Conservation (phyloP, 768 basidiomycete genomes). For the Mycena alexandri region DNA sequence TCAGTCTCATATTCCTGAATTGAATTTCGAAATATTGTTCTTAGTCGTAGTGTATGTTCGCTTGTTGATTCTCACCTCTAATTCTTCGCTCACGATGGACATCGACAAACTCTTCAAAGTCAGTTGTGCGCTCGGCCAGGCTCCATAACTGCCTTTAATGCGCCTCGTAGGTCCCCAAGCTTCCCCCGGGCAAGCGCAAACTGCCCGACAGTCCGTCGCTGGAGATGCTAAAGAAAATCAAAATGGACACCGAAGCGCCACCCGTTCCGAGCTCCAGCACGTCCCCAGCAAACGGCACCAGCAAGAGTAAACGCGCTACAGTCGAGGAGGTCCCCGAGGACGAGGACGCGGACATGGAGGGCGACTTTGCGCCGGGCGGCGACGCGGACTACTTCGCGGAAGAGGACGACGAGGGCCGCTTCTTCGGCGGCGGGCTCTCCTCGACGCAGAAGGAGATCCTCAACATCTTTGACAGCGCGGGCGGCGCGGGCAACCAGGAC, state of each 20-base stretch:
- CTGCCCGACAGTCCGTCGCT: conserved; percentile 82
- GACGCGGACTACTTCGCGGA: conserved; percentile 93
- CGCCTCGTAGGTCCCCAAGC: conserved; percentile 69
- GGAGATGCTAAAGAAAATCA: conserved; percentile 88
- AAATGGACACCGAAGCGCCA: conserved; percentile 57
- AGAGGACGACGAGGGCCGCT: conserved; percentile 92
- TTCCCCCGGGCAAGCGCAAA: conserved; percentile 78
- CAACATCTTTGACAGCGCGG: conserved; percentile 90
- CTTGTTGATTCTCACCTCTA: background rate
- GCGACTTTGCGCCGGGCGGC: conserved; percentile 82
- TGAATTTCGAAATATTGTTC: too few relatives aligned
- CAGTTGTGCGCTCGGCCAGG: background rate
- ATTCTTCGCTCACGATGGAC: conserved; percentile 53
- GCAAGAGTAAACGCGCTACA: conserved; percentile 52
- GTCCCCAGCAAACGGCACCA: conserved; percentile 17
- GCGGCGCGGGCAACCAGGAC: conserved; percentile 69
- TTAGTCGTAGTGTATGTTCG: too few relatives aligned
- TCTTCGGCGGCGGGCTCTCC: conserved; percentile 95
- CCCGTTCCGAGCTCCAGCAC: conserved; percentile 29
- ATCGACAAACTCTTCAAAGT: conserved; percentile 67
- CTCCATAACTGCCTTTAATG: conserved; percentile 17
- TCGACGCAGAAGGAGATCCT: conserved; percentile 95
- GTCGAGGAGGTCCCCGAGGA: conserved; percentile 76
- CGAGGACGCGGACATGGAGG: conserved; percentile 55
- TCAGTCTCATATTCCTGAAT: background rate